Evolutionary conservation across 495 filamentous ascomycete species (phyloP).

Genomic region (Aspergillus hancockii): DNA sequence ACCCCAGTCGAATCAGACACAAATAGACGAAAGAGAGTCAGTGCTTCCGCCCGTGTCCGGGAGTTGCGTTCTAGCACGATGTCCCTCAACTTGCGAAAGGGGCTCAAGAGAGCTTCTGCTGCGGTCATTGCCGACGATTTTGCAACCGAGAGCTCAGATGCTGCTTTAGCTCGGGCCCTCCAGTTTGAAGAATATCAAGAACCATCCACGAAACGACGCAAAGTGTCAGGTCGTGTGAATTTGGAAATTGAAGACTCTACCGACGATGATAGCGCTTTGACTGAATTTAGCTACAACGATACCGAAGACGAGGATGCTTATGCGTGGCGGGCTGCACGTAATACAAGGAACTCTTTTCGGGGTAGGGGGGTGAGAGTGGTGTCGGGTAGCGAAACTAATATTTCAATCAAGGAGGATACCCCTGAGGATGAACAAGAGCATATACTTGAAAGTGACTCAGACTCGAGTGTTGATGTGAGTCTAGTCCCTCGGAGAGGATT

Average conservation of each 20-base stretch:
- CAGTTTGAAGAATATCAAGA: slow-evolving; percentile 63
- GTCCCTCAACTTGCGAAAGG: slow-evolving; percentile 30
- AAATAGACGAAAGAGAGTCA: slow-evolving; percentile 33
- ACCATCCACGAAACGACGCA: slow-evolving; percentile 27
- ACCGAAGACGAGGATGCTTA: slow-evolving; percentile 13
- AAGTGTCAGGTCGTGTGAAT: slow-evolving; percentile 17
- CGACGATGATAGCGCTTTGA: slow-evolving; percentile 17
- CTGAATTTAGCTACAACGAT: slow-evolving; percentile 24
- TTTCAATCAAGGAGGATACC: slow-evolving; percentile 12
- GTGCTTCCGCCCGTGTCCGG: slow-evolving; percentile 41
- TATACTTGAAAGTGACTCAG: slow-evolving; percentile 13
- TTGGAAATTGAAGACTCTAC: slow-evolving; percentile 13
- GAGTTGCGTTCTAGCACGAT: slow-evolving; percentile 43
- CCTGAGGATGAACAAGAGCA: slow-evolving; percentile 8
- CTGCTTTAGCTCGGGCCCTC: slow-evolving; percentile 56
- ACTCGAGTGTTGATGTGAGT: slow-evolving; percentile 14
- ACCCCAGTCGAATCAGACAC: slow-evolving; percentile 53
- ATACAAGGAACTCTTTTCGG: slow-evolving; percentile 17
- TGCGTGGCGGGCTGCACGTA: slow-evolving; percentile 18
- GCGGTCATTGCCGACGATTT: slow-evolving; percentile 30
- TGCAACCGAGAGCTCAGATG: slow-evolving; percentile 48
- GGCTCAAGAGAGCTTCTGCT: slow-evolving; percentile 36
- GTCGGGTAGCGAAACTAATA: slow-evolving; percentile 12
- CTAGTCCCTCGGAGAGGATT: slow-evolving; percentile 4
- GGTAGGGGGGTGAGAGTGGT: slow-evolving; percentile 1